Percentiles rank a stretch among this genome's conserved stretches.
phyloP scores from a whole-genome alignment of 2,329 filamentous ascomycete genomes.

The Hirsutella thompsonii region DNA sequence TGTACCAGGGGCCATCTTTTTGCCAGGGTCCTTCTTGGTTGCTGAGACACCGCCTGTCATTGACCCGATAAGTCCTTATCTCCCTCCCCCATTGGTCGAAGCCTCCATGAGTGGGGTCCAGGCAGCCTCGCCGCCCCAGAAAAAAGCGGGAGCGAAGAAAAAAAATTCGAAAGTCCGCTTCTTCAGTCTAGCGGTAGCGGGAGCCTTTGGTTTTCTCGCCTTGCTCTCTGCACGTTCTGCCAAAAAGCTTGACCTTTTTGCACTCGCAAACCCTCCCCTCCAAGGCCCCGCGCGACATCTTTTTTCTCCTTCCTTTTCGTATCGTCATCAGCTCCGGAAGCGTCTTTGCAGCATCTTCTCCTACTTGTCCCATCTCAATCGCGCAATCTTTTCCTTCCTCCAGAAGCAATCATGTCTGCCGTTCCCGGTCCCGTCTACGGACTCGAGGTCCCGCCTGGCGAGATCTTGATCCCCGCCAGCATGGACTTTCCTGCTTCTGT shows the following conservation, averaged over 20 bases:
- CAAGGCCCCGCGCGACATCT: background rate
- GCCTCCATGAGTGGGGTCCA: slow-evolving; percentile 2
- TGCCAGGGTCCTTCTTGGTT: slow-evolving; percentile 8
- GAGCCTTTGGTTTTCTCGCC: background rate
- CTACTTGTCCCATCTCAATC: background rate
- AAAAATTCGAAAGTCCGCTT: background rate
- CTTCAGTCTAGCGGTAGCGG: background rate
- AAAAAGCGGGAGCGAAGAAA: slow-evolving; percentile 12
- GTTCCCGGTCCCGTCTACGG: slow-evolving; percentile 75
- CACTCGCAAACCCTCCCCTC: background rate
- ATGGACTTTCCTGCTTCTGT: slow-evolving; percentile 75
- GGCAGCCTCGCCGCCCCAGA: slow-evolving; percentile 4
- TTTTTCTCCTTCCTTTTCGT: background rate
- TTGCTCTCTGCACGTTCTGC: slow-evolving; percentile 1
- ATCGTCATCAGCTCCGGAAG: background rate
- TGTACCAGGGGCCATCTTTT: no score
- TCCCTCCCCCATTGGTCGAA: slow-evolving; percentile 12
- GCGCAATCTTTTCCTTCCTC: background rate
- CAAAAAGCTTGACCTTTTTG: background rate
- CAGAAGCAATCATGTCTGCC: slow-evolving; percentile 36
- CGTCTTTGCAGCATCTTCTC: slow-evolving; percentile 1
- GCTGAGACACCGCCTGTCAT: slow-evolving; percentile 18
- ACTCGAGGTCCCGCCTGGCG: slow-evolving; percentile 78
- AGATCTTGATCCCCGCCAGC: slow-evolving; percentile 67
- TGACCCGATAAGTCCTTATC: slow-evolving; percentile 20